These are phyloP conservation scores for Mycena polygramma DNA, from an alignment of 768 basidiomycete genomes.

Conservation along the genomic window DNA sequence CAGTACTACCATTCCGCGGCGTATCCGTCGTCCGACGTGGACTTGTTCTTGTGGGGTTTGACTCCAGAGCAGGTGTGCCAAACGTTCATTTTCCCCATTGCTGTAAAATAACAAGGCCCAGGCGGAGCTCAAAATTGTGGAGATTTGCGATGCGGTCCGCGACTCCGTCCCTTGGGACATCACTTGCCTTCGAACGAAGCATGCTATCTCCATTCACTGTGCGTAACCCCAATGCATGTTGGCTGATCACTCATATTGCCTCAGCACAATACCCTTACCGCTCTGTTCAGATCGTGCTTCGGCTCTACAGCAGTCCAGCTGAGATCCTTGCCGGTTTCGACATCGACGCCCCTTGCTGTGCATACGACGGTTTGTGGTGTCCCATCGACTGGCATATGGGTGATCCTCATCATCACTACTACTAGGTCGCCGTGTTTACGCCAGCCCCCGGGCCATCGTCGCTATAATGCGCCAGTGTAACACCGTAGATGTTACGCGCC, in stretches of 20 bases:
- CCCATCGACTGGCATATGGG: too few relatives aligned
- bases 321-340: slow-evolving; percentile 79
- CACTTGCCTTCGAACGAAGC: slow-evolving; percentile 74
- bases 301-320: slow-evolving; percentile 73
- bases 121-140: slow-evolving; percentile 70
- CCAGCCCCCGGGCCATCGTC: slow-evolving; percentile 69
- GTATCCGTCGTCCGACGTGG: slow-evolving; percentile 73
- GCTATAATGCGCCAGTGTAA: slow-evolving; percentile 77
- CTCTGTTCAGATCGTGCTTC: slow-evolving; percentile 72
- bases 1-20: slow-evolving; percentile 67
- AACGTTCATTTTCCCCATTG: slow-evolving; percentile 18
- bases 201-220: slow-evolving; percentile 76
- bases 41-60: slow-evolving; percentile 73
- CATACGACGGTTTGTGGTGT: slow-evolving; percentile 57
- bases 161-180: slow-evolving; percentile 78
- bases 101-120: slow-evolving; percentile 27
- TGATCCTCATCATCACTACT: too few relatives aligned
- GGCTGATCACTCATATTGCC: not conserved
- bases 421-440: slow-evolving; percentile 66
- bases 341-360: slow-evolving; percentile 73
- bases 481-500: slow-evolving; percentile 69
- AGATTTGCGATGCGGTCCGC: slow-evolving; percentile 74
- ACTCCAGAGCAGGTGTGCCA: slow-evolving; percentile 68
- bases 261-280: slow-evolving; percentile 76
- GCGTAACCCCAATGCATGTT: slow-evolving; percentile 34